Percentiles rank a stretch among this genome's conserved stretches.
Evolutionary conservation across 192 early-diverging fungal genomes (phyloP).

Genomic region (Gryganskiella cystojenkinii): DNA sequence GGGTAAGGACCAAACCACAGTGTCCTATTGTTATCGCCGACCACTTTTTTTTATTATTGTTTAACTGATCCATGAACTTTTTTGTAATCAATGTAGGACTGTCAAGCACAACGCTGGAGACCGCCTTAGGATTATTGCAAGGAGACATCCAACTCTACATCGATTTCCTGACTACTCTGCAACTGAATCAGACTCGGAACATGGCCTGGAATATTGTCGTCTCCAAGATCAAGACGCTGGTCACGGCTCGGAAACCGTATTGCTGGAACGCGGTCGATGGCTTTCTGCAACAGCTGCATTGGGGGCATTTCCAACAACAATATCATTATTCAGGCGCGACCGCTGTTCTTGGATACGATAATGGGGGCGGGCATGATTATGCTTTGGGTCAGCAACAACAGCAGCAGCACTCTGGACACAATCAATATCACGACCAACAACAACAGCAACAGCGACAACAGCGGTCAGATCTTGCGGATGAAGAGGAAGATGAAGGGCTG

Average conservation of each 20-base stretch:
- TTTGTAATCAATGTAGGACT: constrained; percentile 25
- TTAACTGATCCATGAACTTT: not conserved
- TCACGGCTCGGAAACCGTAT: constrained; percentile 37
- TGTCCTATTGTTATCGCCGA: too few relatives aligned
- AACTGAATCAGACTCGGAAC: constrained; percentile 55
- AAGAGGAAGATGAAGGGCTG: constrained; percentile 34
- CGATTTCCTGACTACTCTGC: constrained; percentile 52
- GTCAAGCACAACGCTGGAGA: constrained; percentile 27
- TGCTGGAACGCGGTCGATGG: constrained; percentile 41
- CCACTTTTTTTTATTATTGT: not conserved
- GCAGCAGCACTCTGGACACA: not conserved
- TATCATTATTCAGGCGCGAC: not conserved
- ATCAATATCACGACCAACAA: too few relatives aligned
- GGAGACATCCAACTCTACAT: constrained; percentile 54
- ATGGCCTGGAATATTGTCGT: constrained; percentile 54
- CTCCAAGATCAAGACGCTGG: constrained; percentile 30
- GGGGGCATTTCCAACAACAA: constrained; percentile 9
- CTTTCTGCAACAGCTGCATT: constrained; percentile 51
- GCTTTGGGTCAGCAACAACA: too few relatives aligned
- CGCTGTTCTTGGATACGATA: too few relatives aligned
- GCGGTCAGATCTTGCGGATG: not conserved
- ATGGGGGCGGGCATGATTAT: too few relatives aligned
- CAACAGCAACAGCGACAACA: not conserved
- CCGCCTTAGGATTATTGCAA: constrained; percentile 39
- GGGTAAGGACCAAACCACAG: constrained; percentile 34